Percentiles rank a stretch among this genome's conserved stretches.
These are phyloP conservation scores for Fraxinus nigra DNA, from an alignment of 305 asterid species.

Conservation along the genomic window DNA sequence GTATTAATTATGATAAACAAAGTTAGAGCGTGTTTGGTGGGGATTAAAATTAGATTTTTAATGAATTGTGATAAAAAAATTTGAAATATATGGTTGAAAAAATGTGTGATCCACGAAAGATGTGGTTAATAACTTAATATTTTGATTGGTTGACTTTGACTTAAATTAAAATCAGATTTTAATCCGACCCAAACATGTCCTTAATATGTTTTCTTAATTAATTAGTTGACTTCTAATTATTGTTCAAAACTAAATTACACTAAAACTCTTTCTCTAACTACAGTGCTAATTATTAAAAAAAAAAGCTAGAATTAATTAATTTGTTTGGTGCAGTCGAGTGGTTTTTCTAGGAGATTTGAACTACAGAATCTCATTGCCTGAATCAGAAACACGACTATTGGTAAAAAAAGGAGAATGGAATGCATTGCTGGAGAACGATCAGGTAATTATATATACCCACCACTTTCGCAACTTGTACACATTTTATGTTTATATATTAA, in stretches of 20 bases:
- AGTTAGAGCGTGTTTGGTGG: neutral
- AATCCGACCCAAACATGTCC: too few relatives aligned
- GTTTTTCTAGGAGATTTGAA: constrained; percentile 67
- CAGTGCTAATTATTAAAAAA: neutral
- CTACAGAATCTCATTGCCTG: constrained; percentile 60
- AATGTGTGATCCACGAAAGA: too few relatives aligned
- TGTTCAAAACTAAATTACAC: neutral
- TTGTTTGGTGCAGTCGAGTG: constrained; percentile 45
- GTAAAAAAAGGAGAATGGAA: constrained; percentile 48
- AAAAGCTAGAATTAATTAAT: neutral
- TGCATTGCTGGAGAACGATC: constrained; percentile 50
- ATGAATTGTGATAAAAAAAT: too few relatives aligned
- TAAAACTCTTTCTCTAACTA: constrained; percentile 6
- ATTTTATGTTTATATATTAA: neutral
- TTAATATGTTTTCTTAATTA: neutral
- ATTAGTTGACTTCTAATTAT: constrained; percentile 1
- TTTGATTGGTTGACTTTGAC: too few relatives aligned
- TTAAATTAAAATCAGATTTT: too few relatives aligned
- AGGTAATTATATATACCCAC: constrained; percentile 30
- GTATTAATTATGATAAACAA: neutral
- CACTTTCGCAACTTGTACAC: neutral
- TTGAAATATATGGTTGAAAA: too few relatives aligned
- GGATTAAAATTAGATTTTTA: too few relatives aligned
- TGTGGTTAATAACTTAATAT: too few relatives aligned
- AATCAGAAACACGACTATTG: constrained; percentile 42